Evolutionary conservation across 164 flowering plant genomes (phyloP).

Genomic region (Protea cynaroides): DNA sequence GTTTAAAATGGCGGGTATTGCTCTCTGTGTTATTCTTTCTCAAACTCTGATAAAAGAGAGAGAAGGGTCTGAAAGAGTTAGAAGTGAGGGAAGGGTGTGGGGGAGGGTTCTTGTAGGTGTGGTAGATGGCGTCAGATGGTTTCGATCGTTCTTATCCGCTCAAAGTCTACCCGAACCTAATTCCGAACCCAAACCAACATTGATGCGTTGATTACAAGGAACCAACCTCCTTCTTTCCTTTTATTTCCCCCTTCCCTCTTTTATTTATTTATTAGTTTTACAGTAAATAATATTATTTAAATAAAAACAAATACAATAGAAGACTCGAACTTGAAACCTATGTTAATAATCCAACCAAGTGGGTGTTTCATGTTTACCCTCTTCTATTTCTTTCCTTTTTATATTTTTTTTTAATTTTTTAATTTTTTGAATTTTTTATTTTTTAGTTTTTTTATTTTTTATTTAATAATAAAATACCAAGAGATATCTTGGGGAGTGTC

Average conservation of each 20-base stretch:
- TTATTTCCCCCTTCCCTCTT: slow-evolving; percentile 19
- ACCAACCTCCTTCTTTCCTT: slow-evolving; percentile 50
- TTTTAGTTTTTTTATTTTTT: too few relatives aligned
- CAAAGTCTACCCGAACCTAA: slow-evolving; percentile 43
- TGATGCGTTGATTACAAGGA: slow-evolving; percentile 64
- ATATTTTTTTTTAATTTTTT: neutral
- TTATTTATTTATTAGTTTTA: too few relatives aligned
- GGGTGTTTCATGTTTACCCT: too few relatives aligned
- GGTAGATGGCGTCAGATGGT: slow-evolving; percentile 11
- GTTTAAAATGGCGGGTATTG: slow-evolving; percentile 20
- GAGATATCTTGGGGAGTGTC: too few relatives aligned
- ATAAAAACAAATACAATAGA: too few relatives aligned
- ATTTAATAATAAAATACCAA: too few relatives aligned
- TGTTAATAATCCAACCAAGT: too few relatives aligned
- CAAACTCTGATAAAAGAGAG: slow-evolving; percentile 1
- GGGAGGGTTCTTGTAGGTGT: slow-evolving; percentile 36
- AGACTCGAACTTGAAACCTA: too few relatives aligned
- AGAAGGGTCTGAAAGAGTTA: slow-evolving; percentile 17
- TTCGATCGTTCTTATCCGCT: slow-evolving; percentile 57
- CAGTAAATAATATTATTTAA: too few relatives aligned
- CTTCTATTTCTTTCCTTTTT: neutral
- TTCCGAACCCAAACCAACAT: slow-evolving; percentile 30
- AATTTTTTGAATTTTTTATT: neutral
- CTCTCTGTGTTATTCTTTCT: neutral
- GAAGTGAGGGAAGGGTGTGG: slow-evolving; percentile 4